These are phyloP conservation scores for Pascua guehoae DNA, from an alignment of 1,284 basidiomycete genomes.

Conservation along the genomic window DNA sequence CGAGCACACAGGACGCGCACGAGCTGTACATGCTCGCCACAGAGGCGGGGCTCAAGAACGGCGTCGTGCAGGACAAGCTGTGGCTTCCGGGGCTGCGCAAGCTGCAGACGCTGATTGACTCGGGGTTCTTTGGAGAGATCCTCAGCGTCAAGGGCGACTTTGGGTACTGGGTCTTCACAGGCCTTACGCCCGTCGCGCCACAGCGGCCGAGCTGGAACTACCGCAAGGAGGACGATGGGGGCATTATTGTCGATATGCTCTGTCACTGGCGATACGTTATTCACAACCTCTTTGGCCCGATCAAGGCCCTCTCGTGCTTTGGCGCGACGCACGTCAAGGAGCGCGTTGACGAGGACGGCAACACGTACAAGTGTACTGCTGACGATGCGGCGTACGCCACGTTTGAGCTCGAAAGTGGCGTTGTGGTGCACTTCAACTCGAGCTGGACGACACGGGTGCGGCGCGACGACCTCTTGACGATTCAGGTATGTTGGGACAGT, in stretches of 20 bases:
- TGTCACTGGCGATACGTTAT: conserved; percentile 27
- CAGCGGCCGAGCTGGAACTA: conserved; percentile 24
- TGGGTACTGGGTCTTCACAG: conserved; percentile 25
- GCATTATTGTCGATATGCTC: conserved; percentile 24
- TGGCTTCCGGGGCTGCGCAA: conserved; percentile 24
- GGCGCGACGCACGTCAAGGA: conserved; percentile 19
- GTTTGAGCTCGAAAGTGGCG: conserved; percentile 20
- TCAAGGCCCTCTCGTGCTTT: conserved; percentile 19
- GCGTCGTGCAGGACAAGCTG: conserved; percentile 24
- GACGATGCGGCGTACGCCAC: conserved; percentile 24
- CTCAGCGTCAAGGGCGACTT: conserved; percentile 24
- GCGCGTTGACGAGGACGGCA: conserved; percentile 17
- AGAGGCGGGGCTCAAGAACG: conserved; percentile 18
- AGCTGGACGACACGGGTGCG: conserved; percentile 19
- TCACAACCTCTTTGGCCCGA: conserved; percentile 21
- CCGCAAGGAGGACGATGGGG: conserved; percentile 24
- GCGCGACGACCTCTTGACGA: conserved; percentile 12
- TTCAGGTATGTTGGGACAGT: no score
- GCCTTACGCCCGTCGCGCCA: conserved; percentile 12
- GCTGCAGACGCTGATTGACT: conserved; percentile 16
- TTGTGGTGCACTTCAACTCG: conserved; percentile 23
- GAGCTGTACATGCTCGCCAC: conserved; percentile 19
- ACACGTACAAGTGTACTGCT: conserved; percentile 20
- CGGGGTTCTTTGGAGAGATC: conserved; percentile 23
- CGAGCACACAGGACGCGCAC: conserved; percentile 14